phyloP scores from a whole-genome alignment of 2,329 filamentous ascomycete genomes.

The Cladosporium sp. region DNA sequence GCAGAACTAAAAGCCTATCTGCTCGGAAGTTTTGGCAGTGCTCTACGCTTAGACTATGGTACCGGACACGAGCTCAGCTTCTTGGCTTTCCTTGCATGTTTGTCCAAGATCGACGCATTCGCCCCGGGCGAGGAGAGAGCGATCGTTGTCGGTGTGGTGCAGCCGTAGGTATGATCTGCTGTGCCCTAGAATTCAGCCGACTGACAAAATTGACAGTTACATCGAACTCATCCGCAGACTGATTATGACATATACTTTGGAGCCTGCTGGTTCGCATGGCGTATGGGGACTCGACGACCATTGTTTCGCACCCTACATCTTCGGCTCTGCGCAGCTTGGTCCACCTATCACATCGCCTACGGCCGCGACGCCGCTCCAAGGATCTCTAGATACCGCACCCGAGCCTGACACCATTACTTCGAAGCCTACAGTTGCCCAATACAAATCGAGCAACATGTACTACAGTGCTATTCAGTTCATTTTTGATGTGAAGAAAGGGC shows the following conservation, averaged over 20 bases:
- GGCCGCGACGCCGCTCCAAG: conserved; percentile 65
- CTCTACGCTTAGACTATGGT: conserved; percentile 88
- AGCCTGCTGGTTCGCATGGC: conserved; percentile 92
- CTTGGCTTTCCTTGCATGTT: conserved; percentile 77
- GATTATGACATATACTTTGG: conserved; percentile 86
- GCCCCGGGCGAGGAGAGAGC: conserved; percentile 65
- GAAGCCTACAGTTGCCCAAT: conserved; percentile 36
- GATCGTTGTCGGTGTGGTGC: conserved; percentile 76
- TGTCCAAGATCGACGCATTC: conserved; percentile 90
- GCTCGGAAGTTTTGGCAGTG: conserved; percentile 79
- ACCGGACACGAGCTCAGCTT: conserved; percentile 96
- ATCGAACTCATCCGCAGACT: conserved; percentile 74
- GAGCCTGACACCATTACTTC: conserved; percentile 63
- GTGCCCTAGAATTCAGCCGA: neutral
- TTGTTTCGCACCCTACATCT: conserved; percentile 88
- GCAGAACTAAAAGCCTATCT: conserved; percentile 75
- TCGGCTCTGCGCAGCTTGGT: conserved; percentile 85
- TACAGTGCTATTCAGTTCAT: conserved; percentile 96
- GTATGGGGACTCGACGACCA: conserved; percentile 99
- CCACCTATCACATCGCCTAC: conserved; percentile 64
- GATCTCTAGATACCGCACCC: conserved; percentile 65
- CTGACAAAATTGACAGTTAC: conserved; percentile 52
- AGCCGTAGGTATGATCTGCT: conserved; percentile 59
- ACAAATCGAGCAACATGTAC: conserved; percentile 61
- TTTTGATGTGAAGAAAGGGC: conserved; percentile 91